Percentiles rank a stretch among this genome's conserved stretches.
These are phyloP conservation scores for Boechera stricta DNA, from an alignment of 345 rosid genomes.

Conservation along the genomic window DNA sequence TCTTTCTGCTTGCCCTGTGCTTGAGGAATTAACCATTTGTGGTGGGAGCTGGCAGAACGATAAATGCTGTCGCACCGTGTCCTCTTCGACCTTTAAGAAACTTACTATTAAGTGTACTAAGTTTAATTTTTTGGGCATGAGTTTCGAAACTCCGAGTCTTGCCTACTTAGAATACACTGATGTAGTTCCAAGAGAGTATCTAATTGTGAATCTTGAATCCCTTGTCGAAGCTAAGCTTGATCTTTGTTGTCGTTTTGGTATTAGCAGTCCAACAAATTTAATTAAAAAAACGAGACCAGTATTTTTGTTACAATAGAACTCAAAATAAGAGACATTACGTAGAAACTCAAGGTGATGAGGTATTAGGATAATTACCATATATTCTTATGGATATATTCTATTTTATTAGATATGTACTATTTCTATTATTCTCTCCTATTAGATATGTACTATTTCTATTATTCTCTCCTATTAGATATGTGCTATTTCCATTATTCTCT, in stretches of 20 bases:
- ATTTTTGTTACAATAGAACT: too few relatives aligned
- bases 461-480: too few relatives aligned
- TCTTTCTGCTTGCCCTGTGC: not conserved
- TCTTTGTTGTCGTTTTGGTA: not conserved
- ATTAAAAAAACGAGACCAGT: not conserved
- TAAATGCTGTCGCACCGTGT: not conserved
- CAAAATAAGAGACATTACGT: too few relatives aligned
- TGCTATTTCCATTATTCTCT: too few relatives aligned
- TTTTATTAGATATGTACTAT: too few relatives aligned
- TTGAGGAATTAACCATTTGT: not conserved
- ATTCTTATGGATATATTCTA: too few relatives aligned
- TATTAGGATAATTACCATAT: too few relatives aligned
- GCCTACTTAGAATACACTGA: slow-evolving; percentile 4
- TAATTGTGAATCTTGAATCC: slow-evolving; percentile 14
- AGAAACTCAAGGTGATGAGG: too few relatives aligned
- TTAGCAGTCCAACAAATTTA: slow-evolving; percentile 20
- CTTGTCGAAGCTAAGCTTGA: slow-evolving; percentile 34
- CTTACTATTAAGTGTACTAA: not conserved
- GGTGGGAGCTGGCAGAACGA: not conserved
- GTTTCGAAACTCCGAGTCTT: slow-evolving; percentile 2
- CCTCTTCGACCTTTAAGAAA: slow-evolving; percentile 5
- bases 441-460: too few relatives aligned
- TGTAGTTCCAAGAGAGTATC: not conserved
- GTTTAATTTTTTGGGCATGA: not conserved
- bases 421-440: too few relatives aligned